phyloP scores from a whole-genome alignment of 2,329 filamentous ascomycete species.

The Cyphellophora europaea region DNA sequence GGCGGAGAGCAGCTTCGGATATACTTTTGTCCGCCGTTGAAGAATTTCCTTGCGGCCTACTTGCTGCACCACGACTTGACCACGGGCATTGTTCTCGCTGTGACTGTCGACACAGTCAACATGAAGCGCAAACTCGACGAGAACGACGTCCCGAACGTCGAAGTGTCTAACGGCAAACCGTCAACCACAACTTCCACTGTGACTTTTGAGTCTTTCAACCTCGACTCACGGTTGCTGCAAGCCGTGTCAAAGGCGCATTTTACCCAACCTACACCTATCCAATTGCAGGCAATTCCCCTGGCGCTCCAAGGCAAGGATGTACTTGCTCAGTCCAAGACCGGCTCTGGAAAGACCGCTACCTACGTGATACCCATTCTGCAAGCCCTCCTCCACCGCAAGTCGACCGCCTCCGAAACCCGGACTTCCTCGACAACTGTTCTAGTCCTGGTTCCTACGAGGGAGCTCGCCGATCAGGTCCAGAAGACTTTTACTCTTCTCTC shows the following conservation, averaged over 20 bases:
- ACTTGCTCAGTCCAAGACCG: slow-evolving; percentile 84
- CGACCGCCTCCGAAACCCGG: slow-evolving; percentile 20
- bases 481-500: slow-evolving; percentile 69
- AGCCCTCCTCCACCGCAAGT: slow-evolving; percentile 69
- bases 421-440: slow-evolving; percentile 55
- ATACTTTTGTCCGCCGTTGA: too few relatives aligned
- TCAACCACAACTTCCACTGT: slow-evolving; percentile 7
- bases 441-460: slow-evolving; percentile 86
- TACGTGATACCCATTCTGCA: slow-evolving; percentile 87
- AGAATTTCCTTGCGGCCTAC: too few relatives aligned
- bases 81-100: too few relatives aligned
- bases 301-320: slow-evolving; percentile 83
- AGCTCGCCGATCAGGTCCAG: slow-evolving; percentile 84
- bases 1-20: too few relatives aligned
- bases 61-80: too few relatives aligned
- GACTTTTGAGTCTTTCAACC: slow-evolving; percentile 66
- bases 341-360: slow-evolving; percentile 94
- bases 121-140: slow-evolving; percentile 44
- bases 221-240: slow-evolving; percentile 79
- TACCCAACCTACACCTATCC: slow-evolving; percentile 77
- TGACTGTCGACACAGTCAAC: too few relatives aligned
- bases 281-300: slow-evolving; percentile 77
- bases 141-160: slow-evolving; percentile 35
- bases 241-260: slow-evolving; percentile 78
- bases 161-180: slow-evolving; percentile 11